Evolutionary conservation across 345 rosid species (phyloP).

Genomic region (Durio zibethinus): DNA sequence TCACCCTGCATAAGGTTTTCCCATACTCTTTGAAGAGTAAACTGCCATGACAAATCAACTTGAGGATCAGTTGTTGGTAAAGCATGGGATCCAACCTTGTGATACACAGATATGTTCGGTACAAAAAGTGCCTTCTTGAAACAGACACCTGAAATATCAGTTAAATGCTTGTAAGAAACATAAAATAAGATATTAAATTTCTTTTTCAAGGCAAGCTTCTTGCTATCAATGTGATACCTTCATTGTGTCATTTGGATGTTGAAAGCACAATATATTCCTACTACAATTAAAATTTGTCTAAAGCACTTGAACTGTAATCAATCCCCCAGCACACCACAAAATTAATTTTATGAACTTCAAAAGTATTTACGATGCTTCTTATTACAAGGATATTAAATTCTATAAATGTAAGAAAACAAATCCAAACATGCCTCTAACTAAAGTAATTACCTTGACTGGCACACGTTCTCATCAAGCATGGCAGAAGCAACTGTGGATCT

Average conservation of each 20-base stretch:
- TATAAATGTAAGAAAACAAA: background rate
- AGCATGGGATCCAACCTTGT: slow-evolving; percentile 72
- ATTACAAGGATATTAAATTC: background rate
- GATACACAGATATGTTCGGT: slow-evolving; percentile 70
- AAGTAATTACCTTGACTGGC: slow-evolving; percentile 48
- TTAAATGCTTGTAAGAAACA: background rate
- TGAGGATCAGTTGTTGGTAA: slow-evolving; percentile 43
- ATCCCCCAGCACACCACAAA: background rate
- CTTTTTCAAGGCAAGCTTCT: background rate
- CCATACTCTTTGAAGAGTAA: slow-evolving; percentile 74
- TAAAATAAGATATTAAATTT: background rate
- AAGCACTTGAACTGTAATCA: background rate
- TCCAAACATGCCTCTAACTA: slow-evolving; percentile 9
- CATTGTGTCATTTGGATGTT: background rate
- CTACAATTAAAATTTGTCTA: background rate
- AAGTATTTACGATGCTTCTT: background rate
- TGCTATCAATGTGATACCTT: background rate
- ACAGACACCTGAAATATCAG: slow-evolving; percentile 52
- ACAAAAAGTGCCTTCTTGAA: slow-evolving; percentile 91
- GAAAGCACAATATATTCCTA: background rate
- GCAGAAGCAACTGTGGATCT: slow-evolving; percentile 80
- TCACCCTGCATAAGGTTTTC: slow-evolving; percentile 56
- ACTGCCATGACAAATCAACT: slow-evolving; percentile 77
- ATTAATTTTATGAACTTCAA: background rate
- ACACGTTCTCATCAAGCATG: slow-evolving; percentile 49